Conservation (phyloP, 2,329 filamentous ascomycete genomes). For the Pseudohalonectria lignicola region DNA sequence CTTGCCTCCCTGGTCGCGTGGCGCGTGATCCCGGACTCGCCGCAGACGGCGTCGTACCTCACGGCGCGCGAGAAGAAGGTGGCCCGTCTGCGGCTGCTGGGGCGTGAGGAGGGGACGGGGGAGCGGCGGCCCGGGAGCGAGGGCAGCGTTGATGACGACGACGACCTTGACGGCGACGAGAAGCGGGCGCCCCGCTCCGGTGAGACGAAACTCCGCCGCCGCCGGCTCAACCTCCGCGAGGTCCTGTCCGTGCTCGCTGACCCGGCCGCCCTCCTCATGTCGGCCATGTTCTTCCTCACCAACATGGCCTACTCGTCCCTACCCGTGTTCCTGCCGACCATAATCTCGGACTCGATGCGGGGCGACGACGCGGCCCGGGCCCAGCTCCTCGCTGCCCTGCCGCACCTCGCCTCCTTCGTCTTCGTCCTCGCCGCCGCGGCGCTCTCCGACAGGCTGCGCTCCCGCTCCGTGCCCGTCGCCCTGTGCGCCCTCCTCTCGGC, state of each 20-base stretch:
- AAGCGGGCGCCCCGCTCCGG: constrained; percentile 7
- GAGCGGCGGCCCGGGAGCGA: constrained; percentile 25
- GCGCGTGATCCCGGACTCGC: constrained; percentile 66
- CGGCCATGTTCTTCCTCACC: constrained; percentile 74
- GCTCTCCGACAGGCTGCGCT: constrained; percentile 55
- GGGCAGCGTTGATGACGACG: constrained; percentile 8
- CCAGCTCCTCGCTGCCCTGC: constrained; percentile 72
- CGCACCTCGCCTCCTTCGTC: constrained; percentile 67
- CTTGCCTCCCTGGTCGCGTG: constrained; percentile 64
- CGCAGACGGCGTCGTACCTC: constrained; percentile 53
- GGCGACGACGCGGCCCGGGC: constrained; percentile 56
- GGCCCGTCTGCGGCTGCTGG: constrained; percentile 58
- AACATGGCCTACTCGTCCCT: constrained; percentile 84
- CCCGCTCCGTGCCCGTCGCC: constrained; percentile 56
- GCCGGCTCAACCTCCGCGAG: constrained; percentile 40
- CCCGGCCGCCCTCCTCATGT: constrained; percentile 63
- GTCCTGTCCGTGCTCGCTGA: constrained; percentile 49
- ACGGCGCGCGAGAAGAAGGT: constrained; percentile 55
- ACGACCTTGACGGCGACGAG: constrained; percentile 4
- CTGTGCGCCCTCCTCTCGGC: constrained; percentile 58
- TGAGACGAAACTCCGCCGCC: not conserved
- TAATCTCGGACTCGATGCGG: constrained; percentile 62
- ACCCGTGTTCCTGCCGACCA: constrained; percentile 78
- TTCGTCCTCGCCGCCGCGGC: constrained; percentile 62
- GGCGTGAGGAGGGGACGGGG: too few species aligned